Evolutionary conservation across 352 stramenopile genomes (phyloP), one percentile per base, ranked within the genome.

Genomic region (Pythium utonaiense): DNA sequence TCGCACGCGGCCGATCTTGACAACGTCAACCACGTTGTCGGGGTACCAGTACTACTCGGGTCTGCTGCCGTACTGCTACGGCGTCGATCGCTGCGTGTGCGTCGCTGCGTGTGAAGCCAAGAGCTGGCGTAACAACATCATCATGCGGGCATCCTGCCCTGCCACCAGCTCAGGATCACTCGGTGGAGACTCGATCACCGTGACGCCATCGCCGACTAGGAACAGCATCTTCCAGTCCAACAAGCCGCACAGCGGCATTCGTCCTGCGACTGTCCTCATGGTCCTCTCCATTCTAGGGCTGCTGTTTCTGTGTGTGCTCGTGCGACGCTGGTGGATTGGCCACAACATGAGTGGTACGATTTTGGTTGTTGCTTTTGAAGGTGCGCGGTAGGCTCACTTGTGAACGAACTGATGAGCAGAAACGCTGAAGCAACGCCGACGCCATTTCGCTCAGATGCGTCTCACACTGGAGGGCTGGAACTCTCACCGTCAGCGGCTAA

Each of bases 81-180:
- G 78, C 44, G 58, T 45, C 7, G 47, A 78, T 28, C 27, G 67
- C 53, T 88, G 78, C 41, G 76, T 86, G n/a, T 88, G 78, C 49
- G 60, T 86, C 21, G 75, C 75, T 3, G 64, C 72, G 21, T 88
- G 78, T 53, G 78, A 88, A 63, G 41, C 47, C 25, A 31, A 16
- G 22, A 54, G 55, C 10, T 88, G 78, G 78, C 60, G 60, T 12
- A 34, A 17, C 44, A 61, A 61, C 34, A 36, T 66, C 13, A 48
- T 61, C 17, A 33, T 45, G 34, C 13, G 51, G 47, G n/a, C 60
- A 47, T 24, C 33, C 4, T 66, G 59, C 17, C 19, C 59, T 17
- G 24, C 53, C 6, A 47, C 27, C 0, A 67, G 17, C 40, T 47
- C 40, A 10, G 40, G 40, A 27, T 44, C 36, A 22, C 16, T 69